Percentiles rank a stretch among this genome's conserved stretches.
Conservation (phyloP, 2,329 filamentous ascomycete genomes). For the Penicillium italicum region DNA sequence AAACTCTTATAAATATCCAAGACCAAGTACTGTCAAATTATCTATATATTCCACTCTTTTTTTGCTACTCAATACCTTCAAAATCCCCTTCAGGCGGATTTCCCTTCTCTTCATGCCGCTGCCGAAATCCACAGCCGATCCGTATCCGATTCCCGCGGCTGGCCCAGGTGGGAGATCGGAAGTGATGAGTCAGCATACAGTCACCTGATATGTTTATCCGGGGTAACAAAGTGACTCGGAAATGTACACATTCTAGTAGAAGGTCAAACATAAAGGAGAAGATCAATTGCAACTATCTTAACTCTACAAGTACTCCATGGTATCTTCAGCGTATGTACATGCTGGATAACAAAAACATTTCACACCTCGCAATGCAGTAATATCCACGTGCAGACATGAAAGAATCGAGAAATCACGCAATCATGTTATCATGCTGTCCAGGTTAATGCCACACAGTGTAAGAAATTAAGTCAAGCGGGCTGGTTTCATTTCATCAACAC, state of each 20-base stretch:
- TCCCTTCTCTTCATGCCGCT: neutral
- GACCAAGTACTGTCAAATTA: neutral
- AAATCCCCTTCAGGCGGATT: neutral
- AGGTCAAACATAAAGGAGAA: neutral
- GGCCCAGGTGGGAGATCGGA: neutral
- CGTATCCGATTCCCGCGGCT: slow-evolving; percentile 21
- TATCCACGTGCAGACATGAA: slow-evolving; percentile 8
- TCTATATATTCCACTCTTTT: neutral
- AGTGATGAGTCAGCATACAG: neutral
- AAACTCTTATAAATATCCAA: neutral
- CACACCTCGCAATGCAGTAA: slow-evolving; percentile 20
- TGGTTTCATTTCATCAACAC: slow-evolving; percentile 12
- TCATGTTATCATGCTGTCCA: slow-evolving; percentile 14
- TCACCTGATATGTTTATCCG: neutral
- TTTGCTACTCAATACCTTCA: neutral
- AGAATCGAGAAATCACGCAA: slow-evolving; percentile 6
- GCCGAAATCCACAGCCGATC: slow-evolving; percentile 21
- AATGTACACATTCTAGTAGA: too few relatives aligned
- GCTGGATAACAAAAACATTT: slow-evolving; percentile 6
- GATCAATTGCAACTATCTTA: slow-evolving; percentile 4
- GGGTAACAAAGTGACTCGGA: neutral
- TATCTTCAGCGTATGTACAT: slow-evolving; percentile 28
- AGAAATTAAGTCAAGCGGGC: neutral
- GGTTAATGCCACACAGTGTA: neutral
- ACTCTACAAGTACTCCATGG: slow-evolving; percentile 12